phyloP scores from a whole-genome alignment of 345 rosid genomes.

The Trapa incisa region DNA sequence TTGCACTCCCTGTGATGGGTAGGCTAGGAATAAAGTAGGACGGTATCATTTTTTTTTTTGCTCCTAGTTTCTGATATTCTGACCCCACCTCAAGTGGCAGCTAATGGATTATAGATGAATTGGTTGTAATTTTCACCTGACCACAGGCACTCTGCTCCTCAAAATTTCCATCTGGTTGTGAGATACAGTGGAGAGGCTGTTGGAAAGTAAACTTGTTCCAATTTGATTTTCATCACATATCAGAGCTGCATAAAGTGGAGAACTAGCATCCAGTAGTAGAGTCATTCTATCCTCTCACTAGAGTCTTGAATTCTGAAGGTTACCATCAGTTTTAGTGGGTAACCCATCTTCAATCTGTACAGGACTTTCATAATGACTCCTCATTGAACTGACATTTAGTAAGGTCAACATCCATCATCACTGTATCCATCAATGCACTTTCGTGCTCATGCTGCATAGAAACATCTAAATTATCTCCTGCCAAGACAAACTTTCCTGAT shows the following conservation, averaged over 20 bases:
- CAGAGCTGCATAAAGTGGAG: no score
- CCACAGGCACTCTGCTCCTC: neutral
- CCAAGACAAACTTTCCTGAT: constrained; percentile 13
- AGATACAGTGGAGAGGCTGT: neutral
- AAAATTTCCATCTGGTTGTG: no score
- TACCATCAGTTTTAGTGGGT: neutral
- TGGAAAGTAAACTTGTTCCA: no score
- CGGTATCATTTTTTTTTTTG: neutral
- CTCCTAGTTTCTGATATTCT: neutral
- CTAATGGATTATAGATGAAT: neutral
- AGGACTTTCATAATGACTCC: neutral
- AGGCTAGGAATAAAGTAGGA: neutral
- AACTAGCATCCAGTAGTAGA: neutral
- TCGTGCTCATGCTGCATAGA: constrained; percentile 16
- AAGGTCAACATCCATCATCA: constrained; percentile 10
- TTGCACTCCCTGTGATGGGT: neutral
- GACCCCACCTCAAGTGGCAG: neutral
- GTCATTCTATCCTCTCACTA: neutral
- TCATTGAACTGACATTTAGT: neutral
- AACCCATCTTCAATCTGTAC: neutral
- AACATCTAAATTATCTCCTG: constrained; percentile 11
- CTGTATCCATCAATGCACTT: constrained; percentile 12
- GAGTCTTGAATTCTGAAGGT: neutral
- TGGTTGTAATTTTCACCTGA: neutral
- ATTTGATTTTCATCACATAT: neutral